These are phyloP conservation scores for Dioscorea cayenensis DNA, from an alignment of 116 monocot genomes.

Conservation along the genomic window DNA sequence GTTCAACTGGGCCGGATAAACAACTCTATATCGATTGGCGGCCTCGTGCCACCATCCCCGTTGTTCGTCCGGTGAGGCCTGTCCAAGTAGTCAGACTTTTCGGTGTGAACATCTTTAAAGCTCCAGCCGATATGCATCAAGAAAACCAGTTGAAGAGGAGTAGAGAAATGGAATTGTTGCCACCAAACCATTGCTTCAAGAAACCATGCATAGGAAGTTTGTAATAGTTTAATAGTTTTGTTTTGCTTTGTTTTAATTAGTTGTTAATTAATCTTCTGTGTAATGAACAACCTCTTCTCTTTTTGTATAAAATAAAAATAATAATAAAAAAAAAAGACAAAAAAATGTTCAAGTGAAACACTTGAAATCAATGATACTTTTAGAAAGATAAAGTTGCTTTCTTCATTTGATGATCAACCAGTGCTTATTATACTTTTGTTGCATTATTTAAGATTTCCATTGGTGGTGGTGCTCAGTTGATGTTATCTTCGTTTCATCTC, in stretches of 20 bases:
- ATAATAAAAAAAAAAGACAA: no score
- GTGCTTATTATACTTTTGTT: neutral
- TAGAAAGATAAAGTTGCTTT: neutral
- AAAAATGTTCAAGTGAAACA: neutral
- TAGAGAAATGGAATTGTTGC: conserved; percentile 6
- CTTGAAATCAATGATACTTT: neutral
- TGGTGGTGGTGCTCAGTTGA: neutral
- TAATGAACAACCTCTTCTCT: neutral
- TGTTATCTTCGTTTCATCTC: no score
- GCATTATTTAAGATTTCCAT: neutral
- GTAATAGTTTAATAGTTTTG: neutral
- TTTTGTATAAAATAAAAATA: neutral
- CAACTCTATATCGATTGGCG: conserved; percentile 51
- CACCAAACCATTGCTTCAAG: conserved; percentile 10
- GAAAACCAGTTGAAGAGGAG: conserved; percentile 21
- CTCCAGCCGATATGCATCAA: neutral
- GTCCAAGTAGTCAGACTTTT: conserved; percentile 42
- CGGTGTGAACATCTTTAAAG: conserved; percentile 45
- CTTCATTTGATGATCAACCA: no score
- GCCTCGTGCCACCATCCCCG: neutral
- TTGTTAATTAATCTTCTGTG: neutral
- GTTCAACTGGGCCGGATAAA: conserved; percentile 28
- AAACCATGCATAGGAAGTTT: conserved; percentile 22
- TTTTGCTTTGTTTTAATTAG: neutral
- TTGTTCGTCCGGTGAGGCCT: neutral